Percentiles rank a stretch among this genome's conserved stretches.
These are phyloP conservation scores for Mycena galopus DNA, from an alignment of 768 basidiomycete species.

Conservation along the genomic window DNA sequence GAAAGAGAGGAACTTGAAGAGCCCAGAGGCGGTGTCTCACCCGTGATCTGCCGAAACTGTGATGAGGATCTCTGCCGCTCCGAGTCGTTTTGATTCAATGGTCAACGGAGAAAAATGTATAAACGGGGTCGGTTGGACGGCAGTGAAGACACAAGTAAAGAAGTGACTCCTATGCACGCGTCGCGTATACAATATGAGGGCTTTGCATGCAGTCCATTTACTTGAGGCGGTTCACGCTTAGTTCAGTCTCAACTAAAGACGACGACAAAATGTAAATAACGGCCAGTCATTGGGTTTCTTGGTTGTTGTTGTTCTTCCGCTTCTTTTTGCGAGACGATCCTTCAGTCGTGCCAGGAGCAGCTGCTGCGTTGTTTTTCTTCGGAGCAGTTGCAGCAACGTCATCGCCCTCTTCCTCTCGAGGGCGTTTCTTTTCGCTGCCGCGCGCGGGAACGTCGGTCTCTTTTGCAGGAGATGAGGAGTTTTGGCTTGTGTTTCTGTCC, in stretches of 20 bases:
- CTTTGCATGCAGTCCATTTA: no score
- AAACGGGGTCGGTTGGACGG: no score
- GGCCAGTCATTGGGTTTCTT: slow-evolving; percentile 13
- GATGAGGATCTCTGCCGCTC: no score
- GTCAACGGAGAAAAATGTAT: no score
- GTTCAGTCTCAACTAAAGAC: background rate
- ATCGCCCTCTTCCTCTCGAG: slow-evolving; percentile 37
- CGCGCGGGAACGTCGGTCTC: background rate
- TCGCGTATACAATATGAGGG: no score
- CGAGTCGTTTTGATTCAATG: no score
- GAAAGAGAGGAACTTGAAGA: no score
- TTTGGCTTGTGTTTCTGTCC: background rate
- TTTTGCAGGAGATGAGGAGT: background rate
- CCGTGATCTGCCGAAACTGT: no score
- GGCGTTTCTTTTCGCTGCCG: slow-evolving; percentile 36
- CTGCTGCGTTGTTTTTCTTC: background rate
- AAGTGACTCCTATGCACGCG: no score
- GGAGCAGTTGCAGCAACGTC: background rate
- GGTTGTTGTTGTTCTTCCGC: slow-evolving; percentile 41
- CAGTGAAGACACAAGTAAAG: no score
- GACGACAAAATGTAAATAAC: background rate
- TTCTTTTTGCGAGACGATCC: slow-evolving; percentile 46
- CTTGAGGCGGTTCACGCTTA: background rate
- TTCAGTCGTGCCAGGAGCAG: slow-evolving; percentile 2
- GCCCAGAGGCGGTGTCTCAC: no score